Base-by-base conservation (phyloP, 768 basidiomycete genomes). In the Mycena haematopus region DNA sequence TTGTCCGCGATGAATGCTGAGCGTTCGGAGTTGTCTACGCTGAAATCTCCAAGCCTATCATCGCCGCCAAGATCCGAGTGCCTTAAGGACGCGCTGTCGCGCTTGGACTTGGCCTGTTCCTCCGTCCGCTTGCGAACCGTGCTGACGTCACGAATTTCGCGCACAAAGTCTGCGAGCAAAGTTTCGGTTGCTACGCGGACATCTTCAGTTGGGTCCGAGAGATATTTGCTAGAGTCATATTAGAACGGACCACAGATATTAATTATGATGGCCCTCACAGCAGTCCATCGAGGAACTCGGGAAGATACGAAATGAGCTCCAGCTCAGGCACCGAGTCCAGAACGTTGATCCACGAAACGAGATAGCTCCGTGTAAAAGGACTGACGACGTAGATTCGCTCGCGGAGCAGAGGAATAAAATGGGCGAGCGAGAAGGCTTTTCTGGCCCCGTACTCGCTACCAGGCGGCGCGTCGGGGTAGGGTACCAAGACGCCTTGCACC, bases 271-370 rank as follows among this genome's bases (percentile, higher is more conserved):
- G 17, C 6, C 79, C 91, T 77, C 68, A 95, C 93, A 99, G 72
- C 44, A 99, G 83, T 2, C 95, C 96, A 65, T 98, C 95, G 52
- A 99, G 76, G 72, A 99, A 96, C 70, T 97, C 91, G 1, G 97
- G 97, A 35, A 99, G 84, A 77, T 93, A 97, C 27, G 93, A 89
- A 49, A 99, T 91, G 47, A 99, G 84, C 73, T 99, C 96, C 56
- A 99, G 80, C 71, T 99, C 97, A 13, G 97, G 97, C 5, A 99
- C 93, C 21, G 95, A 96, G 72, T 98, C 95, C 47, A 99, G 84
- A 5, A 97, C 92, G 45, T 86, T 93, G 61, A 99, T 93, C 97
- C 97, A 99, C 1, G 92, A 91, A 35, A 97, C 93, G n/a, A 99
- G 84, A 74, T 95, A 99, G 73, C 90, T 96, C 63, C 97, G 81